phyloP scores from a whole-genome alignment of 371 early-diverging fungal genomes.

The Mucor piriformis region DNA sequence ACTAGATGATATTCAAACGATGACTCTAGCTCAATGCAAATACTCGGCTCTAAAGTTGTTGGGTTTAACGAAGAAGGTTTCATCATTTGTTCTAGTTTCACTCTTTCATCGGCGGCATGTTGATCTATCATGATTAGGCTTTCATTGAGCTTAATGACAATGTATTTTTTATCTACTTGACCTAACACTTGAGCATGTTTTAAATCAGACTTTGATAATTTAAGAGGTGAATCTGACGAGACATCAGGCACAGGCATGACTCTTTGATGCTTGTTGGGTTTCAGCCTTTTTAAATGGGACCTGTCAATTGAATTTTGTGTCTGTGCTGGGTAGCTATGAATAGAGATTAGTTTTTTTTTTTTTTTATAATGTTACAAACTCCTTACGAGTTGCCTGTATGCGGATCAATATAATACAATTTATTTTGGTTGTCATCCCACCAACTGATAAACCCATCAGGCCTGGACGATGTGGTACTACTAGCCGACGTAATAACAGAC shows the following conservation, averaged over 20 bases:
- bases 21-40: constrained; percentile 44
- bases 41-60: constrained; percentile 51
- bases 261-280: neutral
- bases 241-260: neutral
- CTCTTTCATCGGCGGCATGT: constrained; percentile 87
- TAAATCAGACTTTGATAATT: constrained; percentile 41
- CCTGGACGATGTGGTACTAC: neutral
- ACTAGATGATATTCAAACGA: constrained; percentile 40
- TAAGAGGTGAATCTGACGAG: constrained; percentile 12
- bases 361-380: neutral
- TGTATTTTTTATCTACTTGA: constrained; percentile 74
- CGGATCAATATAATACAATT: constrained; percentile 11
- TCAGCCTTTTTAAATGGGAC: constrained; percentile 6
- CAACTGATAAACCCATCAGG: constrained; percentile 7
- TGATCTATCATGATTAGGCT: constrained; percentile 73
- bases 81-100: constrained; percentile 60
- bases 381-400: constrained; percentile 21
- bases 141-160: constrained; percentile 43
- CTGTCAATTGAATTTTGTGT: constrained; percentile 25
- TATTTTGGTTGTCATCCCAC: constrained; percentile 13
- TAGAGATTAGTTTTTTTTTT: no score
- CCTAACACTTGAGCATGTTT: constrained; percentile 48
- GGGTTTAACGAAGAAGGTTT: constrained; percentile 31
- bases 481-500: neutral
- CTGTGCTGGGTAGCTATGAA: no score